Conservation (phyloP, 768 basidiomycete genomes). For the Lentinula detonsa region DNA sequence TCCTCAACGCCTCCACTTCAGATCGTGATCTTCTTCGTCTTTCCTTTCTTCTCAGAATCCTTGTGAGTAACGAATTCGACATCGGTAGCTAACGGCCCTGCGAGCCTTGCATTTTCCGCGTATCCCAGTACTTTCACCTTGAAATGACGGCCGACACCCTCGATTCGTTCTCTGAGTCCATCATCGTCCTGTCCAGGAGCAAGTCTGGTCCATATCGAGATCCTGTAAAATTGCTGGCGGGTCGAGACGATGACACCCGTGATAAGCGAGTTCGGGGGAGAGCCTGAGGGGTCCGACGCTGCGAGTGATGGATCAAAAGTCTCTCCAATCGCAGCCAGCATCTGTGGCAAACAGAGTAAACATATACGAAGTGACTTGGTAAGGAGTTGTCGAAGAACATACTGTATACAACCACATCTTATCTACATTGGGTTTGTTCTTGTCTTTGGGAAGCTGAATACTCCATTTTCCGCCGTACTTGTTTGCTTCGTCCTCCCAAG, state of each 20-base stretch:
- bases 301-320: constrained; percentile 90
- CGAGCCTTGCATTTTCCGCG: constrained; percentile 62
- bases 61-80: constrained; percentile 94
- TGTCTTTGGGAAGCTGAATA: constrained; percentile 94
- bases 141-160: constrained; percentile 84
- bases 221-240: constrained; percentile 90
- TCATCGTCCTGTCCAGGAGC: constrained; percentile 61
- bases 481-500: constrained; percentile 97
- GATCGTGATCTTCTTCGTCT: constrained; percentile 73
- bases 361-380: neutral
- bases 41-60: constrained; percentile 93
- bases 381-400: constrained; percentile 12
- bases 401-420: constrained; percentile 99
- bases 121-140: constrained; percentile 88
- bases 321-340: constrained; percentile 99
- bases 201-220: constrained; percentile 95
- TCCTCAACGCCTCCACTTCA: constrained; percentile 23
- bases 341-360: constrained; percentile 39
- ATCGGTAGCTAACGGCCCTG: constrained; percentile 87
- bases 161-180: constrained; percentile 69
- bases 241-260: constrained; percentile 95
- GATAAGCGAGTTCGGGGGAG: constrained; percentile 54
- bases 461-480: constrained; percentile 98
- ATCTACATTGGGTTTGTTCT: constrained; percentile 79
- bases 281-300: constrained; percentile 32